Evolutionary conservation across 495 filamentous ascomycete species (phyloP).

Genomic region (Penicillium flavigenum): DNA sequence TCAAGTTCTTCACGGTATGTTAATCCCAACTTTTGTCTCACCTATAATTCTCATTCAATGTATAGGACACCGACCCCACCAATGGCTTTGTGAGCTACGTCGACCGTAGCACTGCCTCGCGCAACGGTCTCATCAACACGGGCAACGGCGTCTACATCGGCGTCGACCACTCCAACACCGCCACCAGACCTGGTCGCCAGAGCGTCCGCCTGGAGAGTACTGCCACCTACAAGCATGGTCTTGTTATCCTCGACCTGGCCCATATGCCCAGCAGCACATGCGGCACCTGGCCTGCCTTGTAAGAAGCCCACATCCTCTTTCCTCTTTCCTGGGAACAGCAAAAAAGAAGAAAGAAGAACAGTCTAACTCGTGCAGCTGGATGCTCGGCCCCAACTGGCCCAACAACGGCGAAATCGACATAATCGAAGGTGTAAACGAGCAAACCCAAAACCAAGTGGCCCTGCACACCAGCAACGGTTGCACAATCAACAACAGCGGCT

Average conservation of each 20-base stretch:
- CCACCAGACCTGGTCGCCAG: constrained; percentile 53
- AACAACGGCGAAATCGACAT: constrained; percentile 70
- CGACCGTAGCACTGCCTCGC: constrained; percentile 49
- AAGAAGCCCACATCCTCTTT: constrained; percentile 27
- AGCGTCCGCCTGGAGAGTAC: constrained; percentile 57
- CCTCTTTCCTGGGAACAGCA: background rate
- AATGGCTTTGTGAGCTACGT: constrained; percentile 67
- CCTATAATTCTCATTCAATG: constrained; percentile 6
- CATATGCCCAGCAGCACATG: constrained; percentile 57
- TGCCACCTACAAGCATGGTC: constrained; percentile 51
- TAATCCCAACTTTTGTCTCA: constrained; percentile 28
- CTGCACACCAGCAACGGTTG: constrained; percentile 65
- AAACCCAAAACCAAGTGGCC: constrained; percentile 58
- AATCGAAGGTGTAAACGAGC: constrained; percentile 66
- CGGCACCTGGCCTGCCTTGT: constrained; percentile 61
- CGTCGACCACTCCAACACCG: constrained; percentile 37
- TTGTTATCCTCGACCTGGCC: constrained; percentile 59
- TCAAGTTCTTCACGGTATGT: constrained; percentile 49
- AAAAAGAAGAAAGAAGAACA: background rate
- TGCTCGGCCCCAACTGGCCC: constrained; percentile 62
- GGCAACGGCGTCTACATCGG: constrained; percentile 44
- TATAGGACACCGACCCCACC: constrained; percentile 58
- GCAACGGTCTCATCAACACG: constrained; percentile 53
- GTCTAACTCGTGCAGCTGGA: constrained; percentile 41
- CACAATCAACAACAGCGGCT: constrained; percentile 50